Base-by-base conservation (phyloP, 2,329 filamentous ascomycete genomes). In the Penicillium sp. region DNA sequence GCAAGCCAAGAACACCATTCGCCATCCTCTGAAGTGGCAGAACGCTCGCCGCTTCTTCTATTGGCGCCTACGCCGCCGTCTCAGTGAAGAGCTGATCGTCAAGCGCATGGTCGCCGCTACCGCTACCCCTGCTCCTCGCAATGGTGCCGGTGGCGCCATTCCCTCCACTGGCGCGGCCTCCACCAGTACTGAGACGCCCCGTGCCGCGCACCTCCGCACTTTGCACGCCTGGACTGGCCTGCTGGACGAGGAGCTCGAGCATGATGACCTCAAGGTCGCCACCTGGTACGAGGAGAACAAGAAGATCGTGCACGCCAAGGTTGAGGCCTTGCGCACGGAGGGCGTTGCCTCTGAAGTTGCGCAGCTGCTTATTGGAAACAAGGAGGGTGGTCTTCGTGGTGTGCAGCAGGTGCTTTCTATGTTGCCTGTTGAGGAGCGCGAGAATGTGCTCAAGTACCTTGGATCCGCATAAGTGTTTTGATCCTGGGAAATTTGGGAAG, bases 31-130 rank as follows among this genome's bases (percentile, higher is more conserved):
- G 38, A 83, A 87, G 67, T 97, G 93, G 94, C 81, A 84, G 71
- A 88, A 96, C 65, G 87, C 93, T 9, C 87, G 94, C 61, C 88
- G 93, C 70, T 97, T 94, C 89, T 97, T 99, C 82, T 99, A 97
- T 88, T 99, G 95, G 94, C 93, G 94, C 76, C 87, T 96, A 58
- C 92, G 95, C 75, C 89, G 94, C 71, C 86, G 94, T 77, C 82
- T 99, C 70, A 97, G 95, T 76, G 94, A 99, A 79, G 94, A 99
- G 78, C 90, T 95, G 74, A 90, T 99, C 65, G 82, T 99, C 73
- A 94, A 92, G 79, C 90, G 90, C 76, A 90, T 99, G 83, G 79
- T 68, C 62, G 71, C 69, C 60, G 80, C 55, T 60, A 73, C 67
- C 60, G 70, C 53, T 60, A 70, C 33, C 68, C 76, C 43, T 73